Percentiles rank a stretch among this genome's conserved stretches.
Conservation (phyloP, 805 yeast genomes). For the Pichia cephalocereana region DNA sequence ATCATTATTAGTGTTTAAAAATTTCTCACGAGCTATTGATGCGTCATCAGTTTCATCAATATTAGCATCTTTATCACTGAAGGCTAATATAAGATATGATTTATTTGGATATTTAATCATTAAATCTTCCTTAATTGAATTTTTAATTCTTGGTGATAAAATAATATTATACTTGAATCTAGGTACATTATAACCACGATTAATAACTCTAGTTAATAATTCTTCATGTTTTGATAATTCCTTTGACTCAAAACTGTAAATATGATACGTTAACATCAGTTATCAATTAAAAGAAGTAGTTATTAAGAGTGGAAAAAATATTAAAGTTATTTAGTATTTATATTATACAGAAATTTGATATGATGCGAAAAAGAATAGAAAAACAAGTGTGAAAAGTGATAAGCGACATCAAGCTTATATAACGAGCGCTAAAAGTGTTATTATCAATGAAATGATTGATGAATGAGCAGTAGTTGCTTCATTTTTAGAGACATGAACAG, state of each 20-base stretch:
- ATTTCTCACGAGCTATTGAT: neutral
- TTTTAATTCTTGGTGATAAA: constrained; percentile 32
- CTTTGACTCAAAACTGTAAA: constrained; percentile 3
- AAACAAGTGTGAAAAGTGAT: neutral
- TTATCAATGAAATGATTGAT: neutral
- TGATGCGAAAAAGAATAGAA: too few species aligned
- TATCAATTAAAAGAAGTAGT: too few species aligned
- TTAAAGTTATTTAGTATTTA: too few species aligned
- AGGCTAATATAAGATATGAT: neutral
- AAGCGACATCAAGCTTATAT: neutral
- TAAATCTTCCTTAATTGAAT: constrained; percentile 20
- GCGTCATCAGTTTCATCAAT: constrained; percentile 14
- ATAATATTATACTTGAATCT: constrained; percentile 35
- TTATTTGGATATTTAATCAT: constrained; percentile 7
- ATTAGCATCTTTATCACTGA: neutral
- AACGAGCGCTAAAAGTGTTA: neutral
- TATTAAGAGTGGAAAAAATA: too few species aligned
- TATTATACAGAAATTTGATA: too few species aligned
- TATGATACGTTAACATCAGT: neutral
- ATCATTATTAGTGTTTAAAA: constrained; percentile 10
- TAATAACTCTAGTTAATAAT: constrained; percentile 28
- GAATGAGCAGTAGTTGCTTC: neutral
- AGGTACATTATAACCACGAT: constrained; percentile 42
- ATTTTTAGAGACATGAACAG: neutral
- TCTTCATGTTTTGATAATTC: constrained; percentile 11